Evolutionary conservation across 2,329 filamentous ascomycete species (phyloP).

Genomic region (Paracorniculantispora psalliotae): DNA sequence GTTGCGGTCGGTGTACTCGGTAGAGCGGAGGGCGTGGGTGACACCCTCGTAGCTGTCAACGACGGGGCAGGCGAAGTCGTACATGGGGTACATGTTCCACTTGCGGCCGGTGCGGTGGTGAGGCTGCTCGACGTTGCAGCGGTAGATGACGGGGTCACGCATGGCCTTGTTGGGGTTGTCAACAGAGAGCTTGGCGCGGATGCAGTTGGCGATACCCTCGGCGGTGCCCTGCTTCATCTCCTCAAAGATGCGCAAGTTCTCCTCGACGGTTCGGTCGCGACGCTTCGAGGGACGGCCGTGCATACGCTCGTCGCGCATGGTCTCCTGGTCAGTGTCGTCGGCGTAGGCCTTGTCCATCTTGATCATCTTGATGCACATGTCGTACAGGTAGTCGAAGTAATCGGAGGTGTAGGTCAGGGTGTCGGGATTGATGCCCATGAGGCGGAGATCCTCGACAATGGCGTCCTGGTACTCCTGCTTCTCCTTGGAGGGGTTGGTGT

Average conservation of each 20-base stretch:
- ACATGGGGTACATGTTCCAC: constrained; percentile 85
- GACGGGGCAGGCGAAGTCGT: constrained; percentile 80
- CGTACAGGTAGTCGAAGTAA: constrained; percentile 89
- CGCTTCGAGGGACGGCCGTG: constrained; percentile 77
- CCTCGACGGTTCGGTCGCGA: constrained; percentile 73
- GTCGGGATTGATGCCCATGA: constrained; percentile 91
- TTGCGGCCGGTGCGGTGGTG: constrained; percentile 74
- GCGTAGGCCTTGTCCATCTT: constrained; percentile 85
- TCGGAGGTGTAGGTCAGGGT: constrained; percentile 88
- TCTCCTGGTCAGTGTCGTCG: constrained; percentile 87
- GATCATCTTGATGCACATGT: constrained; percentile 79
- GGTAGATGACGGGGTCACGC: constrained; percentile 95
- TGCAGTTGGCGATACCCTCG: constrained; percentile 79
- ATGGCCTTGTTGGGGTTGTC: constrained; percentile 94
- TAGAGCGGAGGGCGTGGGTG: constrained; percentile 76
- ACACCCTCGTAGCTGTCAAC: constrained; percentile 77
- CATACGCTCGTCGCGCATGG: constrained; percentile 80
- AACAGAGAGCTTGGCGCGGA: constrained; percentile 88
- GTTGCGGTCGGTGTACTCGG: constrained; percentile 83
- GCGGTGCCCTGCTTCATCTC: constrained; percentile 87
- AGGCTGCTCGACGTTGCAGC: constrained; percentile 60
- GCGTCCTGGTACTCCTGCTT: constrained; percentile 94
- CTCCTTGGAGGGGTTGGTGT: constrained; percentile 96
- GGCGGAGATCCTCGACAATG: constrained; percentile 83
- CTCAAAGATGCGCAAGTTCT: constrained; percentile 79